Percentiles rank a stretch among this genome's conserved stretches.
Conservation (phyloP, 176 grass and related monocot genomes). For the Eleusine indica region DNA sequence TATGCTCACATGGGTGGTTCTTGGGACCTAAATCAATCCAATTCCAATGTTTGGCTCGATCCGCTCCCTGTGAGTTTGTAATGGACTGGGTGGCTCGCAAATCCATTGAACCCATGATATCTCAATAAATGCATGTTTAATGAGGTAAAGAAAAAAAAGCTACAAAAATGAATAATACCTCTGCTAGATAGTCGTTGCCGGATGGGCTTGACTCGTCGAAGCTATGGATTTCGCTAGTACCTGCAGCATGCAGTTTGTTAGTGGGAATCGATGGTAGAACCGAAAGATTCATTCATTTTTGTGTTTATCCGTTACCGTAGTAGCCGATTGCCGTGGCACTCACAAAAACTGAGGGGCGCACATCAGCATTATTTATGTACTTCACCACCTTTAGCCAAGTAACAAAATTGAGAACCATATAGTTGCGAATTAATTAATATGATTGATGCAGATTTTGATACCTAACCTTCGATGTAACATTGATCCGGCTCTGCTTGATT, state of each 20-base stretch:
- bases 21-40: too few relatives aligned
- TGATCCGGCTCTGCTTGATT: conserved; percentile 82
- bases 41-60: too few relatives aligned
- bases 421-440: neutral
- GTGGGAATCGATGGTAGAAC: neutral
- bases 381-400: conserved; percentile 68
- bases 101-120: too few relatives aligned
- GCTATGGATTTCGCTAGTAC: conserved; percentile 73
- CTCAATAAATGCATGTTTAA: too few relatives aligned
- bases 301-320: conserved; percentile 57
- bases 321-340: conserved; percentile 97
- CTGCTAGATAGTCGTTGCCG: conserved; percentile 82
- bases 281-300: neutral
- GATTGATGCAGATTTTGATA: neutral
- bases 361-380: conserved; percentile 62
- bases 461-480: conserved; percentile 73
- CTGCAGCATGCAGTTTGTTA: conserved; percentile 33
- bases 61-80: too few relatives aligned
- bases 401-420: neutral
- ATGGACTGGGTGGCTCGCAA: too few relatives aligned
- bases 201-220: conserved; percentile 90
- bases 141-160: too few relatives aligned
- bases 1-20: too few relatives aligned
- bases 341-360: conserved; percentile 75
- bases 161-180: conserved; percentile 45